A percentile compares a stretch with the other conserved stretches of the same genome.
Evolutionary conservation across 2,329 filamentous ascomycete species (phyloP).

Genomic region (Cladosporium halotolerans): DNA sequence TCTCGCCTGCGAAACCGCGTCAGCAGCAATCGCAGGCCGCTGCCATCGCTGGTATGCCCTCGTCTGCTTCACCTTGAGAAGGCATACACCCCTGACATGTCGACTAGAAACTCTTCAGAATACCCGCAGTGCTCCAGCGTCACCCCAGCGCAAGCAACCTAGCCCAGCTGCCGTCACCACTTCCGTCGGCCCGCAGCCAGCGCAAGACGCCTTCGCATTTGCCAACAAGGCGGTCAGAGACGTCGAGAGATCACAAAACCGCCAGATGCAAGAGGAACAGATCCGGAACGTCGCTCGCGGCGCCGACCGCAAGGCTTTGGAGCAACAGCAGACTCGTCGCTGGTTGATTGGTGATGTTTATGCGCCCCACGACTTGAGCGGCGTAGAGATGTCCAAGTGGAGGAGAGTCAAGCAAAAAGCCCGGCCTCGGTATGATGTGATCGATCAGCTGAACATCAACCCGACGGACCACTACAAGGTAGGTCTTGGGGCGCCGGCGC

Average conservation of each 20-base stretch:
- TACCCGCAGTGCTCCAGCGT: constrained; percentile 2
- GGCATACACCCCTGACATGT: neutral
- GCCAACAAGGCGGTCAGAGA: constrained; percentile 7
- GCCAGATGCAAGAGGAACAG: neutral
- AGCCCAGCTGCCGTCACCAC: neutral
- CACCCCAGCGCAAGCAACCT: constrained; percentile 5
- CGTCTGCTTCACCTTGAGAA: constrained; percentile 1
- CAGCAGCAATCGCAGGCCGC: constrained; percentile 22
- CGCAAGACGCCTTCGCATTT: constrained; percentile 11
- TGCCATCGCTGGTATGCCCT: constrained; percentile 20
- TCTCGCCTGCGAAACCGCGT: constrained; percentile 16
- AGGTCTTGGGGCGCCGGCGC: constrained; percentile 23
- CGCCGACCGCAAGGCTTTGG: constrained; percentile 40
- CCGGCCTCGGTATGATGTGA: constrained; percentile 53
- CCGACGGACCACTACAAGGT: constrained; percentile 86
- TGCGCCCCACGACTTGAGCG: constrained; percentile 77
- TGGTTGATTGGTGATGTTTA: constrained; percentile 82
- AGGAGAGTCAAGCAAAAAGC: constrained; percentile 49
- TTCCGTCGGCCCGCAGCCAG: neutral
- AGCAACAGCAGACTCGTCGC: constrained; percentile 59
- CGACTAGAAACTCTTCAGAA: constrained; percentile 12
- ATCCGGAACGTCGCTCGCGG: neutral
- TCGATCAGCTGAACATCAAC: constrained; percentile 73
- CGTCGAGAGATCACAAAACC: neutral
- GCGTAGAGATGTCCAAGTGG: constrained; percentile 77